A percentile compares a stretch with the other conserved stretches of the same genome.
Conservation (phyloP, 2,329 filamentous ascomycete species). For the Penicillium thymicola region DNA sequence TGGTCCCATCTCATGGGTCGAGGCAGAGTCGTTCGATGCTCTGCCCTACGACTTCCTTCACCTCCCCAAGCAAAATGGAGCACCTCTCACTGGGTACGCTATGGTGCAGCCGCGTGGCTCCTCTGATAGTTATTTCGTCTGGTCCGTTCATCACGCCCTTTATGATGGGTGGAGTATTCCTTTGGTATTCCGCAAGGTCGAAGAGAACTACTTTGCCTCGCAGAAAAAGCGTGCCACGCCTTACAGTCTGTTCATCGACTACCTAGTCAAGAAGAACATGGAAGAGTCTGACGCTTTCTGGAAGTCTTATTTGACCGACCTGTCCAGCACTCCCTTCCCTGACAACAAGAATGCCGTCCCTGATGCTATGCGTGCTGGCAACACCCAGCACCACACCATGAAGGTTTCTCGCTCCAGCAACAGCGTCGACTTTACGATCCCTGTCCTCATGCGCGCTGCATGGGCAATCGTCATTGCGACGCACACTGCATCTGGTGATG, state of each 20-base stretch:
- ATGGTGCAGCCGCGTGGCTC: slow-evolving; percentile 30
- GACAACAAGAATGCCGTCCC: slow-evolving; percentile 21
- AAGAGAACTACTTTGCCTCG: slow-evolving; percentile 32
- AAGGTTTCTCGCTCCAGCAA: slow-evolving; percentile 19
- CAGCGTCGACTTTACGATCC: slow-evolving; percentile 40
- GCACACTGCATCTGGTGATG: slow-evolving; percentile 48
- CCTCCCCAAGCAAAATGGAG: slow-evolving; percentile 36
- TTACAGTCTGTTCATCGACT: slow-evolving; percentile 33
- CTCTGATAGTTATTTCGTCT: slow-evolving; percentile 42
- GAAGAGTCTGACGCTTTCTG: slow-evolving; percentile 32
- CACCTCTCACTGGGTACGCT: slow-evolving; percentile 33
- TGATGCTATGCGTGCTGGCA: slow-evolving; percentile 24
- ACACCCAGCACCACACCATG: slow-evolving; percentile 24
- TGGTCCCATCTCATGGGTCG: slow-evolving; percentile 35
- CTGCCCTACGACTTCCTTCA: slow-evolving; percentile 25
- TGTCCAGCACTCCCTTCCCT: slow-evolving; percentile 31
- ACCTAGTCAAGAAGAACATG: slow-evolving; percentile 28
- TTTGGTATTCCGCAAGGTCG: slow-evolving; percentile 37
- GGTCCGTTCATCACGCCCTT: slow-evolving; percentile 52
- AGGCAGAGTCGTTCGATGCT: slow-evolving; percentile 26
- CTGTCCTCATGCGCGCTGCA: slow-evolving; percentile 50
- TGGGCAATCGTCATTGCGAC: slow-evolving; percentile 52
- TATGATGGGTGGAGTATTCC: slow-evolving; percentile 51
- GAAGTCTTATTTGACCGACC: slow-evolving; percentile 29
- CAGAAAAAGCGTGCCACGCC: slow-evolving; percentile 13